Base-by-base conservation (phyloP, 495 filamentous ascomycete genomes). In the Podospora comata region DNA sequence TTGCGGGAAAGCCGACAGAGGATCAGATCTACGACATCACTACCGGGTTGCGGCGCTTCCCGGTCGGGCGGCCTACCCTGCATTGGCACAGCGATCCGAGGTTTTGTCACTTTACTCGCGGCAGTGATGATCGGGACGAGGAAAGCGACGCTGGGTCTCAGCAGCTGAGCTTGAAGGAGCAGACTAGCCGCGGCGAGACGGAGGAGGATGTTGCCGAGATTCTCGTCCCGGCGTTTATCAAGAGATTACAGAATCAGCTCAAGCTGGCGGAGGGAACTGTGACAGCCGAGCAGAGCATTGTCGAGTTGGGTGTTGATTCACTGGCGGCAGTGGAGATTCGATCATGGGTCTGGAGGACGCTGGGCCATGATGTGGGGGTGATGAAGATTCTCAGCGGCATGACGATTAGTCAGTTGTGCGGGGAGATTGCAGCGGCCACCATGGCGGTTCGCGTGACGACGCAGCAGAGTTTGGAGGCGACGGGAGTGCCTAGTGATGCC, bases 271-370 rank as follows among this genome's bases (percentile, higher is more conserved):
- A 74, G 23, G 74, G 73, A 16, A 60, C 60, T 16, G 68, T 81
- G 34, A 73, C 66, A 0, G 59, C 68, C 0, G 72, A 74, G 1
- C 67, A 72, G 57, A 77, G 67, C 62, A 58, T 79, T n/a, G 53
- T 30, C 0, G 74, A 79, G 54, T 71, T 80, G 9, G 84, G 83
- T 0, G 78, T 84, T 4, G 84, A 86, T 68, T 83, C 80, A 6
- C 75, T 86, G n/a, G 77, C 83, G 0, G 82, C 84, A 1, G 80
- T 85, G 4, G 81, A 82, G 28, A 71, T 83, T 2, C 77, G 83
- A 0, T 68, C 75, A 0, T 86, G 84, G 84, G 75, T 81, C 32
- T 75, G 76, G 60, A 82, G 81, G 72, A 74, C 77, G 23, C 59
- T 84, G 0, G 77, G 75, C 3, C 75, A 74, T 11, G 81, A 86